Conservation (phyloP, 768 basidiomycete species). For the Boletus eberwhitei region DNA sequence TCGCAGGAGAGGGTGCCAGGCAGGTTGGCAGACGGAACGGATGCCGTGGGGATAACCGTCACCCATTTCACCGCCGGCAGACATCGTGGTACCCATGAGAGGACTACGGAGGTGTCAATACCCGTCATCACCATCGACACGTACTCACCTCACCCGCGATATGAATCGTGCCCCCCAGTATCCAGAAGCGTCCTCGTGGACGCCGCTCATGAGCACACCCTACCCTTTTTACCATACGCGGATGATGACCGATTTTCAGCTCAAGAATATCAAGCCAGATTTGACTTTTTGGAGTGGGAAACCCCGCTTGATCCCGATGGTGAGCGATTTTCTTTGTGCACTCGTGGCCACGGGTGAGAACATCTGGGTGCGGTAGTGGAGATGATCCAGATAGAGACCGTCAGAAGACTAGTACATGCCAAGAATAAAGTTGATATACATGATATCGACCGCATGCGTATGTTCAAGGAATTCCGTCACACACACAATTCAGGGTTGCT, state of each 20-base stretch:
- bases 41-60: conserved; percentile 3
- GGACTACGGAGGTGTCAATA: conserved; percentile 4
- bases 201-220: neutral
- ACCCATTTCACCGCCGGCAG: conserved; percentile 1
- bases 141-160: conserved; percentile 29
- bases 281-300: conserved; percentile 36
- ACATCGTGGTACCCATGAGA: neutral
- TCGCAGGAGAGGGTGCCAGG: neutral
- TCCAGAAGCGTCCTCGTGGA: conserved; percentile 30
- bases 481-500: conserved; percentile 36
- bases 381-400: conserved; percentile 45
- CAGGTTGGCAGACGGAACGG: neutral
- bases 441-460: conserved; percentile 36
- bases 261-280: conserved; percentile 25
- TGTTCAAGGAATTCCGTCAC: conserved; percentile 26
- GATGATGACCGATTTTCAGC: conserved; percentile 42
- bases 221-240: conserved; percentile 43
- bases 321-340: conserved; percentile 26
- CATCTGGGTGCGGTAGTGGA: conserved; percentile 35
- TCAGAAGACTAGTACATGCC: conserved; percentile 34
- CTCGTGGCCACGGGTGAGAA: neutral
- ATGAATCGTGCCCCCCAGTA: conserved; percentile 47
- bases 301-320: conserved; percentile 46
- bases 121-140: conserved; percentile 16
- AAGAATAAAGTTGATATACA: conserved; percentile 27